Evolutionary conservation across 1,139 yeast genomes (phyloP).

Genomic region (Suhomyces atakaporum): DNA sequence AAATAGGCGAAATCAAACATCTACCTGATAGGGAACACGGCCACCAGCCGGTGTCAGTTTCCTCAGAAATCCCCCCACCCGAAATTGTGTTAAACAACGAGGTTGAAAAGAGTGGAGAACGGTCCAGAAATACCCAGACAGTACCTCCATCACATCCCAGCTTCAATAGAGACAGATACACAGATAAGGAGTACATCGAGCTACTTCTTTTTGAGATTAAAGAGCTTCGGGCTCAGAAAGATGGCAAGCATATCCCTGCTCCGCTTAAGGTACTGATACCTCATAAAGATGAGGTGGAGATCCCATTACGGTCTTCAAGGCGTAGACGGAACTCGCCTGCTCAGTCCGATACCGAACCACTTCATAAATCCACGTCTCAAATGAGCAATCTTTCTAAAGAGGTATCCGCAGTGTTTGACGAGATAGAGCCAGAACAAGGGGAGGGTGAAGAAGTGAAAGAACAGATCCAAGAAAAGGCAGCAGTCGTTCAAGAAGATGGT

Average conservation of each 20-base stretch:
- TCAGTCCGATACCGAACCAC: constrained; percentile 1
- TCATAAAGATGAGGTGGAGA: constrained; percentile 14
- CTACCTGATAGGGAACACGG: too few relatives aligned
- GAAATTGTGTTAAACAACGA: too few relatives aligned
- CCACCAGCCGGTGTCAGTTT: too few relatives aligned
- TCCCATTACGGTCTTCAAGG: constrained; percentile 25
- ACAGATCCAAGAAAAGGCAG: not conserved
- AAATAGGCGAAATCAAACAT: too few relatives aligned
- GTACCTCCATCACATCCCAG: constrained; percentile 38
- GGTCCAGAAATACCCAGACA: constrained; percentile 6
- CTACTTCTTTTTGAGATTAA: constrained; percentile 39
- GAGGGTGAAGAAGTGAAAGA: not conserved
- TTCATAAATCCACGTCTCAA: constrained; percentile 4
- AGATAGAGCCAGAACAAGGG: not conserved
- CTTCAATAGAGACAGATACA: constrained; percentile 34
- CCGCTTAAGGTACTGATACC: constrained; percentile 2
- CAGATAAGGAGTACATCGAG: constrained; percentile 39
- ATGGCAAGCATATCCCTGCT: not conserved
- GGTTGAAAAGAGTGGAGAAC: not conserved
- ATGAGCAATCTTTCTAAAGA: constrained; percentile 3
- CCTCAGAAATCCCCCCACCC: not conserved
- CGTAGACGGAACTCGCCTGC: constrained; percentile 17
- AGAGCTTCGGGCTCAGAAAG: constrained; percentile 27
- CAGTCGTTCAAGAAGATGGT: too few relatives aligned
- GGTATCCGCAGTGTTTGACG: not conserved